A percentile compares a stretch with the other conserved stretches of the same genome.
Conservation (phyloP, 192 early-diverging fungal species). For the Lunasporangiospora selenospora region DNA sequence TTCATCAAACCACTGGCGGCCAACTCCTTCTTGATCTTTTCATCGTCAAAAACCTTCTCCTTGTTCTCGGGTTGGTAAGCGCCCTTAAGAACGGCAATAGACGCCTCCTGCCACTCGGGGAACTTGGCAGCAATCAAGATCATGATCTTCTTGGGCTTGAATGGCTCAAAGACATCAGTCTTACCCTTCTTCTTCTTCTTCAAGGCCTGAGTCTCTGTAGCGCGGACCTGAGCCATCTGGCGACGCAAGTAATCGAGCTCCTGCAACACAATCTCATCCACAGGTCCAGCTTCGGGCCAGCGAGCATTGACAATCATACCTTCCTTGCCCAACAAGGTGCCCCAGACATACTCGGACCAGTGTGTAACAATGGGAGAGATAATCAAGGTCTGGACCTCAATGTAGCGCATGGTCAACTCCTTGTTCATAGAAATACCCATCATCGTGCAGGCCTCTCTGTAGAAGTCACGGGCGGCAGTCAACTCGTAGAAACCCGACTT, state of each 20-base stretch:
- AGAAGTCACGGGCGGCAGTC: slow-evolving; percentile 84
- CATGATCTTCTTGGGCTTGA: slow-evolving; percentile 71
- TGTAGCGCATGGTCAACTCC: slow-evolving; percentile 83
- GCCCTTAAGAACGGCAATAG: slow-evolving; percentile 56
- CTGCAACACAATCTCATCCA: slow-evolving; percentile 76
- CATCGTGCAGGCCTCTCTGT: slow-evolving; percentile 75
- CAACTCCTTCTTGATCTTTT: slow-evolving; percentile 73
- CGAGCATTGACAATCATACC: slow-evolving; percentile 69
- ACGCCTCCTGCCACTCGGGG: slow-evolving; percentile 94
- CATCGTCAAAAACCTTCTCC: slow-evolving; percentile 73
- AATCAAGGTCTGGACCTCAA: slow-evolving; percentile 84
- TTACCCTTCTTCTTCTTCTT: slow-evolving; percentile 83
- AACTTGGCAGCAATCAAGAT: slow-evolving; percentile 83
- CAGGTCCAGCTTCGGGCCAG: slow-evolving; percentile 60
- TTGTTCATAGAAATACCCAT: slow-evolving; percentile 82
- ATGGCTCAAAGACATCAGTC: slow-evolving; percentile 61
- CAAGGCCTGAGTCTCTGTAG: slow-evolving; percentile 72
- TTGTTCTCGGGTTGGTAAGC: slow-evolving; percentile 60
- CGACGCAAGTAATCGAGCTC: slow-evolving; percentile 84
- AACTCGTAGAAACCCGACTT: slow-evolving; percentile 93
- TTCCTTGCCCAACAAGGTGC: slow-evolving; percentile 74
- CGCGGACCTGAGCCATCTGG: slow-evolving; percentile 77
- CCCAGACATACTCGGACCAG: slow-evolving; percentile 95
- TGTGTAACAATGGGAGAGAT: slow-evolving; percentile 92
- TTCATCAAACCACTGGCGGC: slow-evolving; percentile 78